phyloP scores from a whole-genome alignment of 805 yeast species.

The Candida arabinofermentans region DNA sequence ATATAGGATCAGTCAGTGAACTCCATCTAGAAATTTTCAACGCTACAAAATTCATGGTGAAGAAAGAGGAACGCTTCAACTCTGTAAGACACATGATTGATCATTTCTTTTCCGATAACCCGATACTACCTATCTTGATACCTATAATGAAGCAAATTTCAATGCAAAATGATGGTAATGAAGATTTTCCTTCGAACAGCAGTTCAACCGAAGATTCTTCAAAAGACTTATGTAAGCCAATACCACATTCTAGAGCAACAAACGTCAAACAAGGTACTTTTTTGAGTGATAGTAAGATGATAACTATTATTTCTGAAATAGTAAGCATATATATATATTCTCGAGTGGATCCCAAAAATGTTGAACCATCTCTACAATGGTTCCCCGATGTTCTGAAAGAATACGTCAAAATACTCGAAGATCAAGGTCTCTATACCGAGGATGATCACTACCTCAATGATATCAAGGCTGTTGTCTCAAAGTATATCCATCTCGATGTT shows the following conservation, averaged over 20 bases:
- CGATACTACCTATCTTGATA: slow-evolving; percentile 25
- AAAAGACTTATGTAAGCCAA: background rate
- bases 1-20: slow-evolving; percentile 15
- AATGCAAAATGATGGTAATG: slow-evolving; percentile 2
- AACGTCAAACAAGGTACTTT: too few relatives aligned
- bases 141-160: slow-evolving; percentile 16
- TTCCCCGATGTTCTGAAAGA: slow-evolving; percentile 23
- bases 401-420: slow-evolving; percentile 18
- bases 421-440: slow-evolving; percentile 11
- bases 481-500: slow-evolving; percentile 12
- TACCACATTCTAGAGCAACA: too few relatives aligned
- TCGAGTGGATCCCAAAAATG: background rate
- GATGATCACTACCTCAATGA: slow-evolving; percentile 20
- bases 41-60: slow-evolving; percentile 11
- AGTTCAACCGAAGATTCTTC: background rate
- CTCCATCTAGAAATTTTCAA: slow-evolving; percentile 19
- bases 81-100: slow-evolving; percentile 11
- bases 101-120: slow-evolving; percentile 21
- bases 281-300: slow-evolving; percentile 2
- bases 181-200: background rate
- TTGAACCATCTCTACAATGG: slow-evolving; percentile 17
- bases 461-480: slow-evolving; percentile 16
- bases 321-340: too few relatives aligned
- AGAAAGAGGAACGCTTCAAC: background rate
- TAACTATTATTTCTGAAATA: slow-evolving; percentile 4